Base-by-base conservation (phyloP, 495 filamentous ascomycete genomes). In the Hyaloscypha bicolor region DNA sequence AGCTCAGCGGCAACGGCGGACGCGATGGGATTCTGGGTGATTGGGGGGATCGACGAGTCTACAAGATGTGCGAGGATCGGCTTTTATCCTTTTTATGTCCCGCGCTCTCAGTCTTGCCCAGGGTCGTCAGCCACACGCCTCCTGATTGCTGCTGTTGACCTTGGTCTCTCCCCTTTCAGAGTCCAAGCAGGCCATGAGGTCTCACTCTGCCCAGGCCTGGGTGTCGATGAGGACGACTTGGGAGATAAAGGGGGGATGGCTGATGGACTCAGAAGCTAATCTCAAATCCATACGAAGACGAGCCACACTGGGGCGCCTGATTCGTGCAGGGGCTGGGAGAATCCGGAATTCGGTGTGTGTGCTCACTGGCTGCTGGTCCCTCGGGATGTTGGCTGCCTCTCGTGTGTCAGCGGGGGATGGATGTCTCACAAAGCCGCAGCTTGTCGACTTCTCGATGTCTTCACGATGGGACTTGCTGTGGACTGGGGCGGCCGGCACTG, bases 51-150 rank as follows among this genome's bases (percentile, higher is more conserved):
- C 53, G 3, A 56, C 19, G 29, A 51, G 9, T 48, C 42, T 33
- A 55, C 22, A 42, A 68, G 59, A 60, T 51, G 72, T 64, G 72
- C 66, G 71, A 73, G 64, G 65, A 70, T 63, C 71, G 64, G 65
- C 68, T 63, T 25, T 25, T 25, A 45, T 60, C 73, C n/a, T n/a
- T 71, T 74, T 64, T 71, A 65, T 56, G 35, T 67, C 69, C 67
- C 66, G 37, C 59, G 65, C 64, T 61, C 57, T 65, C 71, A 64
- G 65, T 68, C 57, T 16, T 56, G 53, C 29, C 3, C 29, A 1
- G 53, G 56, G 45, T 12, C 19, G 39, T 58, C 65, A 67, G 65
- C 60, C 63, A 63, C 59, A 45, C 30, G 31, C 64, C 69, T 65
- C 62, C 62, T 68, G 65, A 71, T 71, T 25, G 29, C 51, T 65